These are phyloP conservation scores for Penicillium sp. DNA, from an alignment of 2,329 filamentous ascomycete species.

Conservation along the genomic window DNA sequence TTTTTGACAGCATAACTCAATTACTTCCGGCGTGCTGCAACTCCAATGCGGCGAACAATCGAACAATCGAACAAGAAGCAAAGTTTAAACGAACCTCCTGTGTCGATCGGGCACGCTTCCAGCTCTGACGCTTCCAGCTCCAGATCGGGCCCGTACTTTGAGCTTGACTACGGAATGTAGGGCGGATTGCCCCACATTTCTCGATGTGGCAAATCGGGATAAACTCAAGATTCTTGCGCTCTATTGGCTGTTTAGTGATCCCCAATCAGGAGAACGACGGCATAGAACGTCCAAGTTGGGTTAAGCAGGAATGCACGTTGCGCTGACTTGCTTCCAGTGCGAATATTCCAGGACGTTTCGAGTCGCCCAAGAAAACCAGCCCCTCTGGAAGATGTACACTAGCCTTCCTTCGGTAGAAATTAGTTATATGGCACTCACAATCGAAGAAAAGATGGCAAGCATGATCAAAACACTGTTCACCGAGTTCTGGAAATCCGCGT, in stretches of 20 bases:
- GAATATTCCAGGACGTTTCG: not conserved
- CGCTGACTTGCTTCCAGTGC: not conserved
- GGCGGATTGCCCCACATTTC: not conserved
- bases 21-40: not conserved
- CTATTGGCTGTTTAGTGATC: conserved; percentile 1
- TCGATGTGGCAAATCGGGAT: not conserved
- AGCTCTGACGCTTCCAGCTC: not conserved
- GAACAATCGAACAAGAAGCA: not conserved
- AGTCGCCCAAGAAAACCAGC: not conserved
- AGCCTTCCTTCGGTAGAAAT: not conserved
- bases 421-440: not conserved
- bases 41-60: not conserved
- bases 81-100: not conserved
- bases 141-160: not conserved
- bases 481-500: not conserved
- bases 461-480: not conserved
- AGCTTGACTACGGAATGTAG: conserved; percentile 1
- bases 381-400: not conserved
- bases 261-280: not conserved
- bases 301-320: not conserved
- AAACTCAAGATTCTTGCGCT: not conserved
- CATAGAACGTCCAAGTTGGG: not conserved
- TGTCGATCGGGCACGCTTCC: not conserved
- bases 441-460: not conserved
- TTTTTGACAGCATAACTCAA: not conserved